Conservation (phyloP, 306 rosid species). For the Pterocarpus santalinus region DNA sequence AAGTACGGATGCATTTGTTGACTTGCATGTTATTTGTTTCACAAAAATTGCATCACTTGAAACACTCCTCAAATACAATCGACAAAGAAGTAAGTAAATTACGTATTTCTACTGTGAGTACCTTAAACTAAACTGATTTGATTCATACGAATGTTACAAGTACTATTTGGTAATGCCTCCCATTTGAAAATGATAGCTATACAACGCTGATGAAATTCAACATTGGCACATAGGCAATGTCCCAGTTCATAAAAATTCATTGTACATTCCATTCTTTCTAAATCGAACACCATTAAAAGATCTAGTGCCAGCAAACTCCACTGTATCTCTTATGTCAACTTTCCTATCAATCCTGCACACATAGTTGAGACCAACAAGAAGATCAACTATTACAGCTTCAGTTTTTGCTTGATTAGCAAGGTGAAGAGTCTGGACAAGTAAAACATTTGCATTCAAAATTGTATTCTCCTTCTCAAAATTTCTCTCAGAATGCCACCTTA, state of each 20-base stretch:
- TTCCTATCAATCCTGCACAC: slow-evolving; percentile 59
- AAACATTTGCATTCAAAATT: slow-evolving; percentile 50
- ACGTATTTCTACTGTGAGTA: not conserved
- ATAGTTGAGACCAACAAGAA: slow-evolving; percentile 83
- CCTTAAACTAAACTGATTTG: slow-evolving; percentile 20
- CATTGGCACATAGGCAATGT: slow-evolving; percentile 11
- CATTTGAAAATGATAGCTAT: slow-evolving; percentile 43
- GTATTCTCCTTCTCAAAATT: slow-evolving; percentile 73
- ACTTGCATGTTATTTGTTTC: slow-evolving; percentile 1
- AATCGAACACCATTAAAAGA: slow-evolving; percentile 40
- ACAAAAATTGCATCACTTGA: slow-evolving; percentile 2
- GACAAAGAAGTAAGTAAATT: no score
- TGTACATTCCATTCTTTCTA: slow-evolving; percentile 44
- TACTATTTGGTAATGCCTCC: slow-evolving; percentile 21
- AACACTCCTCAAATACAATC: not conserved
- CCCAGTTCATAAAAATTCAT: slow-evolving; percentile 40
- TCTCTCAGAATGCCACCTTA: slow-evolving; percentile 83
- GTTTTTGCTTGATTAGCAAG: slow-evolving; percentile 77
- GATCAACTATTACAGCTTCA: slow-evolving; percentile 82
- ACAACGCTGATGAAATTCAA: slow-evolving; percentile 36
- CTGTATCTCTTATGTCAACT: slow-evolving; percentile 39
- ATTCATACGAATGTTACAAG: not conserved
- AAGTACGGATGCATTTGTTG: not conserved
- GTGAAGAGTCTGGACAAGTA: slow-evolving; percentile 82
- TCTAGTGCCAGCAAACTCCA: slow-evolving; percentile 47